A percentile compares a stretch with the other conserved stretches of the same genome.
These are phyloP conservation scores for Penicillium brasilianum DNA, from an alignment of 2,329 filamentous ascomycete species.

Conservation along the genomic window DNA sequence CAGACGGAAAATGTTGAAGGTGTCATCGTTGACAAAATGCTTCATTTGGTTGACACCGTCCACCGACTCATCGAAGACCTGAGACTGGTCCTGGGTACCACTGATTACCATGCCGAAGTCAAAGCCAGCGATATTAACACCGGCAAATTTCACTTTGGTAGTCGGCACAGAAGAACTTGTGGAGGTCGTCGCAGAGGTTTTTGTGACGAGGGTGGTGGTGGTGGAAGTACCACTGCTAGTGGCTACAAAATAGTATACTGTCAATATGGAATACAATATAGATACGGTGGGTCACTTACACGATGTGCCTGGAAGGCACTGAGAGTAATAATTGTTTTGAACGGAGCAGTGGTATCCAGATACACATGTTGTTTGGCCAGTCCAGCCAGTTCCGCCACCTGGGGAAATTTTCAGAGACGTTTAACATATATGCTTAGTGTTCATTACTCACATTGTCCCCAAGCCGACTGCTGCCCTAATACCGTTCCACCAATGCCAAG, in stretches of 20 bases:
- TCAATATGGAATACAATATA: neutral
- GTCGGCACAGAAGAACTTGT: neutral
- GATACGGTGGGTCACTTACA: neutral
- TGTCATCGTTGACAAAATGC: conserved; percentile 6
- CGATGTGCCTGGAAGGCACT: conserved; percentile 1
- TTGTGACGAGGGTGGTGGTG: neutral
- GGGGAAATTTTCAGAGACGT: no score
- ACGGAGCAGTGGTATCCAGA: conserved; percentile 3
- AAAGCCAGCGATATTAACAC: conserved; percentile 8
- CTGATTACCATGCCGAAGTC: conserved; percentile 4
- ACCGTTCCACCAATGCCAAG: neutral
- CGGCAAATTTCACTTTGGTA: conserved; percentile 2
- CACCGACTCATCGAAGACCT: neutral
- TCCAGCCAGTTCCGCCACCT: conserved; percentile 3
- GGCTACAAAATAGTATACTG: neutral
- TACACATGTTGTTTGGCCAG: neutral
- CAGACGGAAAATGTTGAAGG: conserved; percentile 7
- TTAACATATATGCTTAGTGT: neutral
- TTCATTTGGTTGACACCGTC: conserved; percentile 6
- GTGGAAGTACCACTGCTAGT: neutral
- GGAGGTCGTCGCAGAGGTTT: neutral
- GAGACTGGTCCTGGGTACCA: conserved; percentile 4
- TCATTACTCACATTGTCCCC: neutral
- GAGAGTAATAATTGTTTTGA: conserved; percentile 1
- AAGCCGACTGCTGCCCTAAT: neutral